A percentile compares a stretch with the other conserved stretches of the same genome.
Conservation (phyloP, 495 filamentous ascomycete species). For the Wilcoxina mikolae region DNA sequence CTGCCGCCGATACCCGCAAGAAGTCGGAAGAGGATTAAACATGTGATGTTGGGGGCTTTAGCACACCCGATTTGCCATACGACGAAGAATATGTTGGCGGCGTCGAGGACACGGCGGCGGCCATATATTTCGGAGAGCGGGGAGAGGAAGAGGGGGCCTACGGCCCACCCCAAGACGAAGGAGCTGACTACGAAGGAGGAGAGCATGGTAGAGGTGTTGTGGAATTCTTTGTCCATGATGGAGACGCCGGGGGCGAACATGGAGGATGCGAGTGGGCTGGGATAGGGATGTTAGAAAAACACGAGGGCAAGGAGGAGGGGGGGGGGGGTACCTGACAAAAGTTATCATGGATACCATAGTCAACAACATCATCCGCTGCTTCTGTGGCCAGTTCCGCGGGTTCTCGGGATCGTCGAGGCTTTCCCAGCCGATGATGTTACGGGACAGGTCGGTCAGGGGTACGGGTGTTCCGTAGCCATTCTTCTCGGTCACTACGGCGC, state of each 20-base stretch:
- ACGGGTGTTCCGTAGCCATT: slow-evolving; percentile 13
- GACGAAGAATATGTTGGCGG: slow-evolving; percentile 52
- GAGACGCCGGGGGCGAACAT: slow-evolving; percentile 49
- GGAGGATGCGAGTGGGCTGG: slow-evolving; percentile 43
- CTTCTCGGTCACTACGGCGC: too few relatives aligned
- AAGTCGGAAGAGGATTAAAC: slow-evolving; percentile 51
- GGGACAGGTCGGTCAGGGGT: slow-evolving; percentile 34
- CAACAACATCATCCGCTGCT: slow-evolving; percentile 57
- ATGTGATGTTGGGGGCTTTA: slow-evolving; percentile 41
- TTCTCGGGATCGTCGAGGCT: slow-evolving; percentile 52
- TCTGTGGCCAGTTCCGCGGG: slow-evolving; percentile 47
- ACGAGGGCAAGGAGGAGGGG: not conserved
- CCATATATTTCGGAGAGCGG: slow-evolving; percentile 67
- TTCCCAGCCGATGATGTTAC: slow-evolving; percentile 44
- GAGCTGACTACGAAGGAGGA: slow-evolving; percentile 41
- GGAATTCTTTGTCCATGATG: slow-evolving; percentile 40
- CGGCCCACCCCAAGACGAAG: slow-evolving; percentile 45
- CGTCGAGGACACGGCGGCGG: slow-evolving; percentile 44
- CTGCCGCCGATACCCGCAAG: slow-evolving; percentile 48
- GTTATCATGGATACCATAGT: slow-evolving; percentile 44
- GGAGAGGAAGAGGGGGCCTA: slow-evolving; percentile 51
- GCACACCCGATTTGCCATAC: slow-evolving; percentile 58
- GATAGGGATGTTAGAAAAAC: not conserved
- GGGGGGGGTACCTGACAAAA: slow-evolving; percentile 37
- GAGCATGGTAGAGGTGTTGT: slow-evolving; percentile 32